Conservation (phyloP, 768 basidiomycete genomes). For the Pilatotrama ljubarskyi region DNA sequence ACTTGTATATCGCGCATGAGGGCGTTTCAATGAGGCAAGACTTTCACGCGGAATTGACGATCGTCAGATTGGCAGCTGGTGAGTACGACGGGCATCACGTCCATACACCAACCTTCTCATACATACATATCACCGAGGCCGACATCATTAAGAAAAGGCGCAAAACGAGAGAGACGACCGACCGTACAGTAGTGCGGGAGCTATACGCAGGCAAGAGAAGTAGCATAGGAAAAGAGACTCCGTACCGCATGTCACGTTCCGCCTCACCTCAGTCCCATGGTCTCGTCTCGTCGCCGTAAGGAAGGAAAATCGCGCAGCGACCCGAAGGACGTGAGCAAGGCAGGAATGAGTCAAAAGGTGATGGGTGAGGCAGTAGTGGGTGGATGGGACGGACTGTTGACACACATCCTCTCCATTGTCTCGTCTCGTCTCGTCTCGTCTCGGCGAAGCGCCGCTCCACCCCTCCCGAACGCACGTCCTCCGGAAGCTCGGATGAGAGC, state of each 20-base stretch:
- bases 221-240: conserved; percentile 18
- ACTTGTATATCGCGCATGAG: neutral
- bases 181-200: conserved; percentile 28
- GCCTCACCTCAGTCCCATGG: neutral
- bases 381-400: conserved; percentile 35
- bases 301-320: neutral
- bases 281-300: neutral
- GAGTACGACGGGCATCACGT: conserved; percentile 9
- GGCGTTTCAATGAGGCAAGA: too few relatives aligned
- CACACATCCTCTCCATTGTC: conserved; percentile 13
- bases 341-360: conserved; percentile 27
- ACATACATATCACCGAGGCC: conserved; percentile 5
- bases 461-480: conserved; percentile 6
- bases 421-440: neutral
- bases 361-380: conserved; percentile 20
- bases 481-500: neutral
- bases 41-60: too few relatives aligned
- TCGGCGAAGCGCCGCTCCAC: neutral
- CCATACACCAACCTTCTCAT: conserved; percentile 21
- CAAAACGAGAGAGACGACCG: conserved; percentile 25
- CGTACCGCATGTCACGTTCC: conserved; percentile 25
- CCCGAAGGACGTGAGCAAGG: neutral
- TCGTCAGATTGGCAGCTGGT: neutral
- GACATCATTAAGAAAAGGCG: neutral
- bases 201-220: conserved; percentile 8